These are phyloP conservation scores for Senecio squalidus DNA, from an alignment of 140 eudicot species.

Conservation along the genomic window DNA sequence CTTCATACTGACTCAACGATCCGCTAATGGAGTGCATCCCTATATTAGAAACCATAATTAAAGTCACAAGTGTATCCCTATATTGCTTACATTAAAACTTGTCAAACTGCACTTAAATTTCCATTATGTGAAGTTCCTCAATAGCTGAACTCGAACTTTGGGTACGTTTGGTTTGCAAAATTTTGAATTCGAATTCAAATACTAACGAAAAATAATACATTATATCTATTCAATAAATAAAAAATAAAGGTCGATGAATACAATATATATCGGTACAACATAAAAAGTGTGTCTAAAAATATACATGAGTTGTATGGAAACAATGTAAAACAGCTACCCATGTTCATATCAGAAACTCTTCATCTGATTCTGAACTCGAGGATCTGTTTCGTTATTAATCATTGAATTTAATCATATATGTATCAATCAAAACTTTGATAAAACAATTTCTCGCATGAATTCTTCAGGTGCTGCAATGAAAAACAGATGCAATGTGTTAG, in stretches of 20 bases:
- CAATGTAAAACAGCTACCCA: conserved; percentile 22
- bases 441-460: conserved; percentile 60
- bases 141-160: no score
- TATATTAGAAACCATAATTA: no score
- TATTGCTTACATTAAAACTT: no score
- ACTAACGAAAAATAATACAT: no score
- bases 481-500: conserved; percentile 10
- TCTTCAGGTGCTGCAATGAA: conserved; percentile 65
- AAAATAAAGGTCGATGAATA: conserved; percentile 28
- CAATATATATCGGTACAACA: conserved; percentile 18
- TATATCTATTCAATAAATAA: conserved; percentile 27
- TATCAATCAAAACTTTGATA: conserved; percentile 46
- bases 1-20: no score
- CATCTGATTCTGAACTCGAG: conserved; percentile 31
- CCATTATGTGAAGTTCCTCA: no score
- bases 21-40: no score
- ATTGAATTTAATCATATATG: not conserved
- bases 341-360: conserved; percentile 38
- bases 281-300: conserved; percentile 24
- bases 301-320: conserved; percentile 18
- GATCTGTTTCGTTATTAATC: conserved; percentile 17
- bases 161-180: no score
- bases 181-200: no score
- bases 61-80: no score
- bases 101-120: no score